Evolutionary conservation across 345 rosid genomes (phyloP).

Genomic region (Crucihimalaya himalaica): DNA sequence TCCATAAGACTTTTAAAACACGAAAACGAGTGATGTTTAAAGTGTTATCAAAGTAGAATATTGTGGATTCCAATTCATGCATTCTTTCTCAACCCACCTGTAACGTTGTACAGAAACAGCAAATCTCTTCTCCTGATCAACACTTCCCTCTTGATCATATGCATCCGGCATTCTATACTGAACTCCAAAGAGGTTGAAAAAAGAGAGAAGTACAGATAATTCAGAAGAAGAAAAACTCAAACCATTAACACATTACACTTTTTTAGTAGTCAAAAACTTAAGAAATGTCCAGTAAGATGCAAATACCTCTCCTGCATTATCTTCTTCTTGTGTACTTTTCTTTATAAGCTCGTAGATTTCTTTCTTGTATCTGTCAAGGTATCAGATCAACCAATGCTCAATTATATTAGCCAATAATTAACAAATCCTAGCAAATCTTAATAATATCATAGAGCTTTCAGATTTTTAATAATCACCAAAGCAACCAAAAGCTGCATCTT

Average conservation of each 20-base stretch:
- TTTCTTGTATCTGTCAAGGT: slow-evolving; percentile 61
- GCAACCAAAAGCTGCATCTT: neutral
- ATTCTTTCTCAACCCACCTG: slow-evolving; percentile 47
- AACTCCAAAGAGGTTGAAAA: slow-evolving; percentile 18
- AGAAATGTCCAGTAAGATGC: neutral
- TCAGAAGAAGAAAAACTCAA: neutral
- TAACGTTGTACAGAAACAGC: slow-evolving; percentile 73
- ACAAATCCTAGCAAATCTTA: neutral
- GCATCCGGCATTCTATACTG: slow-evolving; percentile 89
- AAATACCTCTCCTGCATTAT: slow-evolving; percentile 58
- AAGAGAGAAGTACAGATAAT: neutral
- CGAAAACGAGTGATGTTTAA: neutral
- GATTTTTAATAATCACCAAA: neutral
- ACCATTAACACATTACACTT: neutral
- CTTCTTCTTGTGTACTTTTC: slow-evolving; percentile 60
- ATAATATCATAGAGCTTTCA: slow-evolving; percentile 1
- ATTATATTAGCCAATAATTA: neutral
- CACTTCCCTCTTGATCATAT: slow-evolving; percentile 71
- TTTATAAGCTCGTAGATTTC: slow-evolving; percentile 61
- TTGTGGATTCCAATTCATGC: slow-evolving; percentile 2
- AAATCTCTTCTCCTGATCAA: slow-evolving; percentile 81
- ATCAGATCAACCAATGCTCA: neutral
- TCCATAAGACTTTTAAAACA: neutral
- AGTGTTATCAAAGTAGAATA: neutral
- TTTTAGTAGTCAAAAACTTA: neutral